phyloP scores from a whole-genome alignment of 2,329 filamentous ascomycete genomes.

The Huntiella abstrusa region DNA sequence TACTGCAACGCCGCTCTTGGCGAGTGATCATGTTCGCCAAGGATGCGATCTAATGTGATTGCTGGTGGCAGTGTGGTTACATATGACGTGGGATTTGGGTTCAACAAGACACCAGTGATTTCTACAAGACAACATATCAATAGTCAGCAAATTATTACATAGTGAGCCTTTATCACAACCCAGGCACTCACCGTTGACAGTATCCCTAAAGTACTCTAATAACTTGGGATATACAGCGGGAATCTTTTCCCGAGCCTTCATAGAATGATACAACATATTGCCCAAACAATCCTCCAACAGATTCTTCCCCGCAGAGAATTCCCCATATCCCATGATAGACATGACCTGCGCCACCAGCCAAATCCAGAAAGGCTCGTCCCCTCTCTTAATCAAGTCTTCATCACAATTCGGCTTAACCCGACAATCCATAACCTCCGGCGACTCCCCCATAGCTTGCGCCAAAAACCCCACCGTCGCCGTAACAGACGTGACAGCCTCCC shows the following conservation, averaged over 20 bases:
- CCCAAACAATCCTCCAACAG: constrained; percentile 10
- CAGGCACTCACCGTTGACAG: constrained; percentile 9
- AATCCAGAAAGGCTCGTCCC: constrained; percentile 43
- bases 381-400: constrained; percentile 28
- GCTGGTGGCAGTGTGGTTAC: constrained; percentile 22
- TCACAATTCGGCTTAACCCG: constrained; percentile 22
- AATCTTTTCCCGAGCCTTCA: constrained; percentile 9
- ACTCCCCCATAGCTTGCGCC: constrained; percentile 45
- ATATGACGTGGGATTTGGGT: constrained; percentile 4
- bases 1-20: constrained; percentile 21
- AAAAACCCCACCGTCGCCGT: not conserved
- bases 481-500: not conserved
- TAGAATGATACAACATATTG: constrained; percentile 9
- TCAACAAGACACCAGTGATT: constrained; percentile 9
- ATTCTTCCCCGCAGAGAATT: constrained; percentile 17
- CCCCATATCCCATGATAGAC: constrained; percentile 33
- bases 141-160: constrained; percentile 4
- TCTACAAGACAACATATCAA: constrained; percentile 1
- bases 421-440: constrained; percentile 45
- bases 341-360: constrained; percentile 44
- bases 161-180: not conserved
- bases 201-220: constrained; percentile 10
- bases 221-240: constrained; percentile 8
- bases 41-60: constrained; percentile 20
- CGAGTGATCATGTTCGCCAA: constrained; percentile 12